phyloP scores from a whole-genome alignment of 108 stramenopile species.

The Pseudonitzschia multiseries region DNA sequence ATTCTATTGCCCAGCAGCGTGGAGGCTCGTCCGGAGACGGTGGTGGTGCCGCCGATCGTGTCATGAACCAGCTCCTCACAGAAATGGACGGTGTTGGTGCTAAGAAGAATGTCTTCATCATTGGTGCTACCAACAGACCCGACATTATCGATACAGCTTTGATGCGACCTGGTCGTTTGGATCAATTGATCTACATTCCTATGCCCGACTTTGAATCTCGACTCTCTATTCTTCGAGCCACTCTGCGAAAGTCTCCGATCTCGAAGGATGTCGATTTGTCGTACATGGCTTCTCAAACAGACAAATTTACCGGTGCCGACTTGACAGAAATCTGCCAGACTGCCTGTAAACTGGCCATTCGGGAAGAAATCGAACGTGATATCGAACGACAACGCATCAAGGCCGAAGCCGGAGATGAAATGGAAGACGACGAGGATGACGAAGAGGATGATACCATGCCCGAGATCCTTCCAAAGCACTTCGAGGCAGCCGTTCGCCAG shows the following conservation, averaged over 20 bases:
- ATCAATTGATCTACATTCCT: constrained; percentile 99
- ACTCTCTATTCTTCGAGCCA: constrained; percentile 94
- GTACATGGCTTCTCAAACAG: constrained; percentile 96
- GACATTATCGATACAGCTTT: constrained; percentile 99
- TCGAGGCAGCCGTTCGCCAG: constrained; percentile 95
- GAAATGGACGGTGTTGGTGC: constrained; percentile 99
- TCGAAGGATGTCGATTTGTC: constrained; percentile 96
- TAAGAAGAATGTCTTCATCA: constrained; percentile 99
- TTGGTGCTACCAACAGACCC: constrained; percentile 98
- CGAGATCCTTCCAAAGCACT: constrained; percentile 95
- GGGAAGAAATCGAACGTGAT: constrained; percentile 97
- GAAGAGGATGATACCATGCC: constrained; percentile 95
- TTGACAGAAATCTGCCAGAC: constrained; percentile 99
- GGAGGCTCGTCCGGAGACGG: constrained; percentile 94
- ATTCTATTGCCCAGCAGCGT: constrained; percentile 98
- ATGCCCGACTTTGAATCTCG: constrained; percentile 99
- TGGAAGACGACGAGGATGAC: constrained; percentile 89
- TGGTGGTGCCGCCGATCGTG: constrained; percentile 99
- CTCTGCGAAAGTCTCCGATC: constrained; percentile 96
- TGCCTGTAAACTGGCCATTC: constrained; percentile 98
- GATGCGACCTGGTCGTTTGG: constrained; percentile 99
- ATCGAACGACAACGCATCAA: constrained; percentile 94
- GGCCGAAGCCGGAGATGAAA: constrained; percentile 79
- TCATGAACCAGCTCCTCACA: constrained; percentile 99
- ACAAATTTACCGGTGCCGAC: constrained; percentile 99